phyloP scores from a whole-genome alignment of 2,329 filamentous ascomycete species.

The Stachybotrys chlorohalonatus region DNA sequence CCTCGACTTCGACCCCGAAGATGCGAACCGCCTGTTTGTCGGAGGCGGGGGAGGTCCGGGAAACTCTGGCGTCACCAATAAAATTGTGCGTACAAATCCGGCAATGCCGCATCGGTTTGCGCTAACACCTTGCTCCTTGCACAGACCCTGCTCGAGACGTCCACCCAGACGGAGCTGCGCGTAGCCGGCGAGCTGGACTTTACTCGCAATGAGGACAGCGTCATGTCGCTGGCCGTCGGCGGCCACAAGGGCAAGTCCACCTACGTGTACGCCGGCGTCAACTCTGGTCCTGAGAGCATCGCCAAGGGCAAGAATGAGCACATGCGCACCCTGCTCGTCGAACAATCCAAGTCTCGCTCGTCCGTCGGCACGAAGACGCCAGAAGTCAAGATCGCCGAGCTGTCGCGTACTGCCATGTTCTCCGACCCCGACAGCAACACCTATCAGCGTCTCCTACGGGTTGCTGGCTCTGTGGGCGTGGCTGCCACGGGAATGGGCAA shows the following conservation, averaged over 20 bases:
- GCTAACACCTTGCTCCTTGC: background rate
- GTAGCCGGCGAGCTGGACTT: slow-evolving; percentile 66
- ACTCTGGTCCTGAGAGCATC: slow-evolving; percentile 65
- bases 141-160: slow-evolving; percentile 65
- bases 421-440: slow-evolving; percentile 35
- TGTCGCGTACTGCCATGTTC: slow-evolving; percentile 45
- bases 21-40: slow-evolving; percentile 68
- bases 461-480: slow-evolving; percentile 61
- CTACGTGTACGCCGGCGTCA: slow-evolving; percentile 65
- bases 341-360: slow-evolving; percentile 24
- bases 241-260: slow-evolving; percentile 46
- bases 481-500: slow-evolving; percentile 71
- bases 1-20: slow-evolving; percentile 77
- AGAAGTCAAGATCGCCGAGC: slow-evolving; percentile 36
- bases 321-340: slow-evolving; percentile 65
- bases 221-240: slow-evolving; percentile 71
- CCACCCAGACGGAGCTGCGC: slow-evolving; percentile 52
- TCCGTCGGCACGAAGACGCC: slow-evolving; percentile 17
- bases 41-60: slow-evolving; percentile 82
- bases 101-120: background rate
- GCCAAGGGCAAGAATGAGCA: slow-evolving; percentile 74
- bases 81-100: slow-evolving; percentile 52
- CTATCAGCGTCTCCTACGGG: slow-evolving; percentile 51
- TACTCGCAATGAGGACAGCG: slow-evolving; percentile 78
- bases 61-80: slow-evolving; percentile 75